Base-by-base conservation (phyloP, 1,284 basidiomycete genomes). In the Ganoderma meredithae region DNA sequence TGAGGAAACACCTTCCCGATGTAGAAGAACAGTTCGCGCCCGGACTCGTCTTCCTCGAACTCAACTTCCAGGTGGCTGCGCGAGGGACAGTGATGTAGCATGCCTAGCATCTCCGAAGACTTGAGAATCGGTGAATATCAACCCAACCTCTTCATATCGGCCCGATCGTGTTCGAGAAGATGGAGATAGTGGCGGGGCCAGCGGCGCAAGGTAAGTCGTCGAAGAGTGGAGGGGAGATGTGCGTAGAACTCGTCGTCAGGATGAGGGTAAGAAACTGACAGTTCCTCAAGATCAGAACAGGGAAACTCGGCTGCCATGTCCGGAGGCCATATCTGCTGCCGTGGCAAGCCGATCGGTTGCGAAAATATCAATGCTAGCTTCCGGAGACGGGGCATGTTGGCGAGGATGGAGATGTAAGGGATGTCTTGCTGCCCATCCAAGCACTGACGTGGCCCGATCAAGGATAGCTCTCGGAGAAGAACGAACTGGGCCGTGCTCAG, bases 151-250 rank as follows among this genome's bases (percentile, higher is more conserved):
- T 10, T 33, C 49, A 63, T 41, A 2, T 15, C 19, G 7, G 17
- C 27, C 27, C n/a, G 13, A 22, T 63, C 49, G 31, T 39, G n/a
- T 1, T 15, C 12, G n/a, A 27, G 27, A 12, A 53, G 22, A 40
- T 36, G 31, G 55, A 59, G 49, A 47, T 61, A 65, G 33, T 65
- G 60, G 9, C 63, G 53, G 2, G 64, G 64, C 58, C 59, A 65
- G 49, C 60, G 53, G 9, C 59, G 64, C 0, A 65, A 5, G 0
- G 64, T 6, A 12, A 65, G 58, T 10, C 19, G 19, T n/a, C n/a
- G 33, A 17, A 65, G 47, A 8, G 58, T 43, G 1, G 47, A 7
- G 0, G 64, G 47, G 1, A 65, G 44, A 22, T 61, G 64, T 4
- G 58, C 10, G 19, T 53, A 65, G 22, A 65, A 22, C 47, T 61